Percentiles rank a stretch among this genome's conserved stretches.
Conservation (phyloP, 1,139 yeast genomes). For the Pichia inconspicua region DNA sequence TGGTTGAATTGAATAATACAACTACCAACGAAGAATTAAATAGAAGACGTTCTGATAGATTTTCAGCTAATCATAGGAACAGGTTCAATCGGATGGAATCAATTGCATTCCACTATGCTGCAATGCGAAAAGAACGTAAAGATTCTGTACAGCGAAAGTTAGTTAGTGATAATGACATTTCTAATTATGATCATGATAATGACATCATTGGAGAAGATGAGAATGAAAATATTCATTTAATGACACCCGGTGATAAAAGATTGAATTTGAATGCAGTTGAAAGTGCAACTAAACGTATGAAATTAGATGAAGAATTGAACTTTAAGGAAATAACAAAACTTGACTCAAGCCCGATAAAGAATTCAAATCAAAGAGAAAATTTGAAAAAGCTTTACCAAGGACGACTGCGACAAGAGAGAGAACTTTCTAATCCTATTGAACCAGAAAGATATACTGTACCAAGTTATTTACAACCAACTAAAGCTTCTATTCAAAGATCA, state of each 20-base stretch:
- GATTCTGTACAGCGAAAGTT: background rate
- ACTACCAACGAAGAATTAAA: slow-evolving; percentile 20
- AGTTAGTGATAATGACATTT: background rate
- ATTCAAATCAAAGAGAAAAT: slow-evolving; percentile 18
- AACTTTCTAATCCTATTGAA: background rate
- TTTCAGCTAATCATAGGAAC: slow-evolving; percentile 21
- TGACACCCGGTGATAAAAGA: slow-evolving; percentile 24
- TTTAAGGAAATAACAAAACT: slow-evolving; percentile 25
- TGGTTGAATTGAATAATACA: slow-evolving; percentile 20
- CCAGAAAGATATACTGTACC: slow-evolving; percentile 11
- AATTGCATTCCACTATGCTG: slow-evolving; percentile 29
- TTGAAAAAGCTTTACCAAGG: slow-evolving; percentile 17
- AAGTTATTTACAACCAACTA: slow-evolving; percentile 20
- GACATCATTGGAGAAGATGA: background rate
- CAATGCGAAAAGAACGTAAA: slow-evolving; percentile 18
- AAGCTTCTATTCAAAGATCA: slow-evolving; percentile 17
- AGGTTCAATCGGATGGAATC: slow-evolving; percentile 29
- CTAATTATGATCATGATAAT: background rate
- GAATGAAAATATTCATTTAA: background rate
- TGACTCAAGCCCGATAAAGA: slow-evolving; percentile 24
- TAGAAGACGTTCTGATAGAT: slow-evolving; percentile 24
- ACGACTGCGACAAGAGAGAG: background rate
- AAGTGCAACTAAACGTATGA: slow-evolving; percentile 26
- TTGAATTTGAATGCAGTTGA: slow-evolving; percentile 16
- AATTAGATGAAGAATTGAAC: slow-evolving; percentile 16